Percentiles rank a stretch among this genome's conserved stretches.
Evolutionary conservation across 768 basidiomycete genomes (phyloP).

Genomic region (Mrakia blollopis): DNA sequence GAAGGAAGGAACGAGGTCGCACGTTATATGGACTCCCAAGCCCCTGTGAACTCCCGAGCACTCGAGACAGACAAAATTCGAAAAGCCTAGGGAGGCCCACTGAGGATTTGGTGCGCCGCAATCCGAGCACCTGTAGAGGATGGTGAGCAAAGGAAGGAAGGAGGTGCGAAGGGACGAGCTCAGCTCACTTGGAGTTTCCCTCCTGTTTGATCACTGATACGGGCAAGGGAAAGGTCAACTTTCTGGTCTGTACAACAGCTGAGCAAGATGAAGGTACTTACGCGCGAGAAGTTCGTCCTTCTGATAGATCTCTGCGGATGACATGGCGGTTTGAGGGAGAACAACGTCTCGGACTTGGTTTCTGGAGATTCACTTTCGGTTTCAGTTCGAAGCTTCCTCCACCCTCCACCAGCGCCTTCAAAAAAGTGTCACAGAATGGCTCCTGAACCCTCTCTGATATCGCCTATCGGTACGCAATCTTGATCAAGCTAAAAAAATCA

Average conservation of each 20-base stretch:
- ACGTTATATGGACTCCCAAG: conserved; percentile 91
- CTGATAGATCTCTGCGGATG: conserved; percentile 6
- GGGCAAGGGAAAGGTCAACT: background rate
- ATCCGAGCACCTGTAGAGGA: conserved; percentile 2
- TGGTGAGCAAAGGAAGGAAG: background rate
- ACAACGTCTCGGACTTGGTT: background rate
- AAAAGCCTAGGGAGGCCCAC: conserved; percentile 61
- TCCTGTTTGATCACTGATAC: conserved; percentile 19
- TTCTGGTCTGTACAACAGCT: background rate
- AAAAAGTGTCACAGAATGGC: background rate
- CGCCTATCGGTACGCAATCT: conserved; percentile 18
- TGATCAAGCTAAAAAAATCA: background rate
- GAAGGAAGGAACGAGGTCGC: conserved; percentile 31
- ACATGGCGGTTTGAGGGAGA: background rate
- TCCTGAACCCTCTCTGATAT: conserved; percentile 26
- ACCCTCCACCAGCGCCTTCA: background rate
- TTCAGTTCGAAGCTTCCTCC: background rate
- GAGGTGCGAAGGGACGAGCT: background rate
- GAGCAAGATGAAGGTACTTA: background rate
- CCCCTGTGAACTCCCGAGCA: conserved; percentile 64
- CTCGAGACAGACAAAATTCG: conserved; percentile 81
- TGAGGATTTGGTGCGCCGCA: conserved; percentile 75
- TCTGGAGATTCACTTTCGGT: background rate
- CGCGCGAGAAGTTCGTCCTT: conserved; percentile 21
- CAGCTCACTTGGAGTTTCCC: conserved; percentile 15